These are phyloP conservation scores for Calocera cornea DNA, from an alignment of 768 basidiomycete genomes.

Conservation along the genomic window DNA sequence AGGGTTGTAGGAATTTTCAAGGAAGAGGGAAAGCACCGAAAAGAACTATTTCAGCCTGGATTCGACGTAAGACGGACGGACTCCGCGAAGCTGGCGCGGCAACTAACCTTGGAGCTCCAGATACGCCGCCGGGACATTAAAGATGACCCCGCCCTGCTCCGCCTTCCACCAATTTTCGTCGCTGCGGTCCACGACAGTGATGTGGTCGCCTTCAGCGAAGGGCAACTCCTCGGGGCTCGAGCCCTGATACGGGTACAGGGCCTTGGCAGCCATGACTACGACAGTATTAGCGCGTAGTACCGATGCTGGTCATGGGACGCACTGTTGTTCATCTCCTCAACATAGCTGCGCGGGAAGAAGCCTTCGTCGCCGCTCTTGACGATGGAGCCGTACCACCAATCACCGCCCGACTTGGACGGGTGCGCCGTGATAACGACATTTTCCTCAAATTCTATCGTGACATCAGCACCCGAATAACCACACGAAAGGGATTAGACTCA, in stretches of 20 bases:
- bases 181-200: conserved; percentile 66
- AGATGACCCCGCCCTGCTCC: conserved; percentile 71
- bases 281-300: neutral
- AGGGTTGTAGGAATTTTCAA: conserved; percentile 25
- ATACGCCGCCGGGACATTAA: conserved; percentile 86
- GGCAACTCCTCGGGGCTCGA: conserved; percentile 67
- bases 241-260: conserved; percentile 65
- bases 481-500: conserved; percentile 28
- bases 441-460: conserved; percentile 52
- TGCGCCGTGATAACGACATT: conserved; percentile 67
- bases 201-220: conserved; percentile 64
- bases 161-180: conserved; percentile 96
- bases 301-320: conserved; percentile 20
- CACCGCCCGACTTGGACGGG: conserved; percentile 71
- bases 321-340: conserved; percentile 59
- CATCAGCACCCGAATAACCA: neutral
- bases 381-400: conserved; percentile 86
- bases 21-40: conserved; percentile 22
- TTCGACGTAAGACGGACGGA: conserved; percentile 35
- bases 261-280: conserved; percentile 51
- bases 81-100: conserved; percentile 30
- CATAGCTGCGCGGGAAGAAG: conserved; percentile 83
- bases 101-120: conserved; percentile 88
- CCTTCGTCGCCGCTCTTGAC: conserved; percentile 56
- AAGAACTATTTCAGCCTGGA: conserved; percentile 66